Base-by-base conservation (phyloP, 176 grass and related monocot genomes). In the Carex cristatella region DNA sequence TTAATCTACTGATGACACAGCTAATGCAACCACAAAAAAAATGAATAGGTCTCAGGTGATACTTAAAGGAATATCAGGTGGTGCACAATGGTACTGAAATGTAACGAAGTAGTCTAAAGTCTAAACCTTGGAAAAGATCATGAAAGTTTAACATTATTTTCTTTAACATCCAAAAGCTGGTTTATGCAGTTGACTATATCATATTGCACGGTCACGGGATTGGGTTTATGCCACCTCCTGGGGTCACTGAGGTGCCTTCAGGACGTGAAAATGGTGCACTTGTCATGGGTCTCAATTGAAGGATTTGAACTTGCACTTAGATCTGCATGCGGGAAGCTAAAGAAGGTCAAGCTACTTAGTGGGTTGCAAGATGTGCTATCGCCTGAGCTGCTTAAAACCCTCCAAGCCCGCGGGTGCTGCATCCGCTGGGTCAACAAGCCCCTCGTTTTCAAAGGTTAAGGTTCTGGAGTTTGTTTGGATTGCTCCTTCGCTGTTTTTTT, bases 341-440 rank as follows among this genome's bases (percentile, higher is more conserved):
- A 98, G 95, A 98, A 98, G 69, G 85, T 98, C 81, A 98, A 98
- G 89, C 88, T 98, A 59, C 93, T 98, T 55, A 71, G 58, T 10
- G 78, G 81, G 4, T 80, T 98, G 80, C 88, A 80, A 86, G 30
- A 86, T 10, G 81, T 98, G 65, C 85, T 99, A 38, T 91, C 96
- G 4, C 75, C 91, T 15, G 86, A 90, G 79, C 87, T 99, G 31
- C 83, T 99, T 63, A 91, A 94, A 86, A 84, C 89, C 83, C 83
- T 99, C 40, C 91, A 95, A 61, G 75, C 83, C 0, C 88, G 67
- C 0, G 96, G 96, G 6, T 99, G 96, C 85, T 84, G 96, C 37
- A 92, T 99, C 56, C 88, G 96, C 7, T 95, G 93, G 96, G 96
- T 99, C 65, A 65, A 99, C 81, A 99, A 99, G 61, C 91, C 93